Base-by-base conservation (phyloP, 345 rosid genomes). In the Erodium maritimum region DNA sequence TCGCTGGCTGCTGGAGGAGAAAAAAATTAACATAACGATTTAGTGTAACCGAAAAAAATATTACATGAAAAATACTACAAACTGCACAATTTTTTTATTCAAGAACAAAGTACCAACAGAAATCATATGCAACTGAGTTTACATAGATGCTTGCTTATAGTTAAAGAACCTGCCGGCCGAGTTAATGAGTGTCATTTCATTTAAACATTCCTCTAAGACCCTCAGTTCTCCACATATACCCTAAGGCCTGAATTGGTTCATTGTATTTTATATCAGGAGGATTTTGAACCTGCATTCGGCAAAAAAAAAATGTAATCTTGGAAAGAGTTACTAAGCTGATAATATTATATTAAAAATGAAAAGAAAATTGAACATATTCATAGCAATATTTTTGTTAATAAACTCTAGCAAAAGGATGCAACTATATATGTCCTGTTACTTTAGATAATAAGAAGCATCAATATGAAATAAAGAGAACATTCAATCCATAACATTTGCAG, bases 161-260 rank as follows among this genome's bases (percentile, higher is more conserved):
- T 95, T 90, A 55, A 86, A 90, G 73, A 90, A 90, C 77, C 86
- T 86, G 75, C 86, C 95, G 5, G 97, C 97, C 4, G 95, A 90
- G 72, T 90, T 90, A 86, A 61, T 86, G 79, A 45, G 94, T 83
- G 66, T 85, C 94, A 74, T 83, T 83, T 50, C 94, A 87, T 79
- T 82, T 90, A 64, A 90, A 84, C 80, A 90, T 5, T 46, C 95
- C 97, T 63, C 86, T 76, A n/a, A 86, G 71, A 61, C 97, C 91
- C 73, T 90, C 95, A 29, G 83, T 79, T 75, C 66, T 81, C 95
- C 91, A 82, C 66, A 90, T 90, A 65, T 84, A 86, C 68, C 82
- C 84, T 82, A 90, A 77, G 16, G 95, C 95, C 71, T 84, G 97
- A 33, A 90, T 61, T 50, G 97, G 86, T 65, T 95, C 95, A 29